A percentile compares a stretch with the other conserved stretches of the same genome.
Evolutionary conservation across 2,329 filamentous ascomycete genomes (phyloP).

Genomic region (Byssochlamys sp.): DNA sequence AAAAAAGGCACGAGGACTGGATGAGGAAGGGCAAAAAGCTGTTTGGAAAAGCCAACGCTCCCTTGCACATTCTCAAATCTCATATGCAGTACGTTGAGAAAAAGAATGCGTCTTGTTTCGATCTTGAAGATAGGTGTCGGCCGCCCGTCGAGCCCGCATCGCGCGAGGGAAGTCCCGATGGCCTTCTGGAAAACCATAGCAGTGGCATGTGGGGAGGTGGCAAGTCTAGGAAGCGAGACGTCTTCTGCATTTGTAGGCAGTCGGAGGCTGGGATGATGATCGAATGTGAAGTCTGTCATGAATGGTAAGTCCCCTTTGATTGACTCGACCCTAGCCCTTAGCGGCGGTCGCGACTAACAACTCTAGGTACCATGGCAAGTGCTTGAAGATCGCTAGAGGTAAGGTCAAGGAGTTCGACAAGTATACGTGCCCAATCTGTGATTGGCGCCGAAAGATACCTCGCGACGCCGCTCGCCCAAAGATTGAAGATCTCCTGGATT

Average conservation of each 20-base stretch:
- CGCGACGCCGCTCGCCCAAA: constrained; percentile 92
- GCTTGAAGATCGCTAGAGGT: constrained; percentile 89
- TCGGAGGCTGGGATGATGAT: constrained; percentile 99
- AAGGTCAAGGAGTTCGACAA: constrained; percentile 98
- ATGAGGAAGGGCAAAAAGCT: constrained; percentile 97
- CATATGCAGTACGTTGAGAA: constrained; percentile 91
- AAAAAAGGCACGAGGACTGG: constrained; percentile 95
- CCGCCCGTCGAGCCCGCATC: constrained; percentile 87
- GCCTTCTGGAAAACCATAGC: constrained; percentile 40
- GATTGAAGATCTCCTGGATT: constrained; percentile 73
- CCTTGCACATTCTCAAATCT: constrained; percentile 84
- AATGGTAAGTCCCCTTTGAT: constrained; percentile 58
- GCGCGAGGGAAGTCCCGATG: constrained; percentile 60
- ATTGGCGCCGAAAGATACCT: constrained; percentile 93
- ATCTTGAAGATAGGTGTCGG: constrained; percentile 76
- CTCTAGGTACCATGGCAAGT: constrained; percentile 87
- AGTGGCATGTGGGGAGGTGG: constrained; percentile 27
- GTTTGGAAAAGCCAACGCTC: constrained; percentile 95
- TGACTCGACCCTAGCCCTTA: background rate
- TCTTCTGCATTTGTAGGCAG: constrained; percentile 92
- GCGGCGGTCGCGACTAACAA: constrained; percentile 19
- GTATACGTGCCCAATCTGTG: constrained; percentile 95
- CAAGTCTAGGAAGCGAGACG: constrained; percentile 59
- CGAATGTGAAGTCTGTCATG: constrained; percentile 93
- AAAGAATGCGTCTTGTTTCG: constrained; percentile 83